Evolutionary conservation across 2,329 filamentous ascomycete genomes (phyloP), one percentile per base, ranked within the genome.

Genomic region (Pseudogymnoascus destructans): DNA sequence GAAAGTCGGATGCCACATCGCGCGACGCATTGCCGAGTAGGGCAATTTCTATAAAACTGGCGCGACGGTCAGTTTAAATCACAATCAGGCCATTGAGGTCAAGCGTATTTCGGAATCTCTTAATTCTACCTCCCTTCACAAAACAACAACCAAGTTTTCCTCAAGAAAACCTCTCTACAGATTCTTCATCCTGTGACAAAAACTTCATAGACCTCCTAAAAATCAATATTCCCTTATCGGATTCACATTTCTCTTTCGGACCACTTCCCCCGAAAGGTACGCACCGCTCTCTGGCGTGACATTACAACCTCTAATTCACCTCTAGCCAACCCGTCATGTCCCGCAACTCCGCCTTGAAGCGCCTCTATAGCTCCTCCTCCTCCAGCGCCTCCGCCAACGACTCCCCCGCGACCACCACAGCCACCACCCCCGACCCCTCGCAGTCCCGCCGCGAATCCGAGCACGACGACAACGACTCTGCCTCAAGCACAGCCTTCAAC

Each of bases 1-100:
- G 46, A 30, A 52, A 52, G 46, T 52, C 46, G 30, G 17, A 30
- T 52, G 46, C 46, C 46, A 52, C 9, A 52, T 52, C 46, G 25
- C 46, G n/a, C 46, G 46, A 52, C 46, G n/a, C 46, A 52, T 52
- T 52, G 46, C 46, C 46, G 25, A 52, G 46, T 52, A 52, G 46
- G 46, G 46, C 46, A 52, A 52, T 25, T 30, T 52, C 46, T 27
- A 52, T 15, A 52, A 52, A 52, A 52, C 46, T 13, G 46, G 10
- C 46, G 23, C n/a, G n/a, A 30, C 9, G 46, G 46, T 30, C 46
- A 11, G 46, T n/a, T 30, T 23, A 19, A 17, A 30, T n/a, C 23
- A 52, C 25, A 52, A 52, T 52, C 46, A 52, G 46, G 46, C 25
- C 23, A 52, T 52, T 23, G 5, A 52, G 7, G 25, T 30, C 46